Evolutionary conservation across 2,329 filamentous ascomycete species (phyloP), one percentile per base, ranked within the genome.

Genomic region (Penicillium sp.): DNA sequence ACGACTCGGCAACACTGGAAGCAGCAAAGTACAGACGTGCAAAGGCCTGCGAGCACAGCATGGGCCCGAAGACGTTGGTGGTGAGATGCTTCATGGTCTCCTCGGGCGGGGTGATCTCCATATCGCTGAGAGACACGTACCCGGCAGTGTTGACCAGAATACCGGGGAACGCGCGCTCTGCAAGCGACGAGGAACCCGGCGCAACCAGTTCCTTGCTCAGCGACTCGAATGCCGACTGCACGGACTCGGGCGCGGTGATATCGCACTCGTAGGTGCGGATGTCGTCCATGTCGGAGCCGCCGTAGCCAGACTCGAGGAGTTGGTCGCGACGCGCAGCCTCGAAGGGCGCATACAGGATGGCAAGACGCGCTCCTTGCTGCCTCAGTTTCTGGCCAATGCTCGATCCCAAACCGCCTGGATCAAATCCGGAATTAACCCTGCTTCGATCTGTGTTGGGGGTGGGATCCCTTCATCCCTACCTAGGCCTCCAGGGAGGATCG

Each of bases 291-390:
- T 42, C 39, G 21, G 42, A 45, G 28, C 28, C 32, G 3, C 33
- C 39, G 49, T 70, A 74, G 3, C 62, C 53, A 1, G 57, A 35
- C 10, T 60, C 53, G 13, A 75, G 57, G 0, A 66, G 59, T 25
- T 66, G 50, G 15, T 66, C 54, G 13, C 64, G 62, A 7, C 60
- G 59, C 20, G 56, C 39, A 1, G 65, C 61, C 49, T 74, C 71
- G 44, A 73, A 73, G 2, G 71, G 70, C 0, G 71, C 71, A 36
- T 74, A 74, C 0, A 74, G 56, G 10, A 74, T 64, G 6, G 70
- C 72, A 3, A 74, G 51, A 9, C 56, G 62, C 4, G 69, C 68
- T 4, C 70, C 70, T 44, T 69, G 60, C 3, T 65, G 54, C 16
- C 61, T 59, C 1, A 75, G 57, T 11, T 68, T 61, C 35, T 63